phyloP scores from a whole-genome alignment of 2,329 filamentous ascomycete genomes.

The Taxawa tesnikishii region DNA sequence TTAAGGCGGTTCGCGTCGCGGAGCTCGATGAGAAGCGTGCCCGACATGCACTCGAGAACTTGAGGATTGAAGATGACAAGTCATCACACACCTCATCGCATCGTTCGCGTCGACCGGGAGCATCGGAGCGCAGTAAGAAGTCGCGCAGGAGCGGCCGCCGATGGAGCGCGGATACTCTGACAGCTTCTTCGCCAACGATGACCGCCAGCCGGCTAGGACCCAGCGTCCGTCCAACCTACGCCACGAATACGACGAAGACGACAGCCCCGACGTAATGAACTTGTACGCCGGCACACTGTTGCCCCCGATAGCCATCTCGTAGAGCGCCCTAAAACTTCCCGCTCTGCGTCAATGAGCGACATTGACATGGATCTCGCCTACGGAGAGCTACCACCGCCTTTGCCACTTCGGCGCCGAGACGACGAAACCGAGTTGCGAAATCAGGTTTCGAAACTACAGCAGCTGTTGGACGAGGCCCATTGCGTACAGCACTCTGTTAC shows the following conservation, averaged over 20 bases:
- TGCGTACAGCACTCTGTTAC: constrained; percentile 77
- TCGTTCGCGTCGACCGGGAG: constrained; percentile 5
- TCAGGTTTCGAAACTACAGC: constrained; percentile 64
- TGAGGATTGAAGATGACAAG: constrained; percentile 25
- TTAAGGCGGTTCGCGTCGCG: constrained; percentile 57
- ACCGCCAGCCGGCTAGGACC: constrained; percentile 6
- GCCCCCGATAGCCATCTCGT: constrained; percentile 10
- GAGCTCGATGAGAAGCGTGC: constrained; percentile 45
- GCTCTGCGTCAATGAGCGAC: constrained; percentile 30
- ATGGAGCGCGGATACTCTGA: constrained; percentile 33
- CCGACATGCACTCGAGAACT: constrained; percentile 33
- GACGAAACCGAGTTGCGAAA: constrained; percentile 49
- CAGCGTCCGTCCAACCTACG: constrained; percentile 18
- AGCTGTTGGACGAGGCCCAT: constrained; percentile 72
- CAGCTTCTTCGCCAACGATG: constrained; percentile 31
- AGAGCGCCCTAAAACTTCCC: constrained; percentile 10
- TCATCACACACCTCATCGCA: constrained; percentile 14
- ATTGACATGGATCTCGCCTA: constrained; percentile 92
- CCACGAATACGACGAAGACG: constrained; percentile 13
- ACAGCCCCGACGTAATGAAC: constrained; percentile 21
- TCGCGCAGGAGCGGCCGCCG: constrained; percentile 16
- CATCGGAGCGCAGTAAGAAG: constrained; percentile 1
- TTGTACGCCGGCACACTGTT: constrained; percentile 31
- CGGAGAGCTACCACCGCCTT: constrained; percentile 63
- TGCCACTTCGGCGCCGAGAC: constrained; percentile 31